Conservation (phyloP, 2,329 filamentous ascomycete species). For the Ophiosphaerella korrae region DNA sequence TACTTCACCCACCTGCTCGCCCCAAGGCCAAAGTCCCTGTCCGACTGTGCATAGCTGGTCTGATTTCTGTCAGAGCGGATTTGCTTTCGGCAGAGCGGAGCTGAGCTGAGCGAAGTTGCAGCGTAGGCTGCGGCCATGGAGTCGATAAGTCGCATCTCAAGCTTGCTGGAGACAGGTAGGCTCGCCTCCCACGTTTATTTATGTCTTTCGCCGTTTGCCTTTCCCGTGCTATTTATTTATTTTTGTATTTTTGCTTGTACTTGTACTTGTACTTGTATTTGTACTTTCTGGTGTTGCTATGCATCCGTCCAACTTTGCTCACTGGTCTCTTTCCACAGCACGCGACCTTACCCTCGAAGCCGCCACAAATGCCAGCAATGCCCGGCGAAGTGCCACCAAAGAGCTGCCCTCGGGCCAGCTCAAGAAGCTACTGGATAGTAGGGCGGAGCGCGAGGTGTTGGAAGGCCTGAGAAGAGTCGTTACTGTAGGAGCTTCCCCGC, state of each 20-base stretch:
- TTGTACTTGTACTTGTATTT: too few relatives aligned
- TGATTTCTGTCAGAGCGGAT: conserved; percentile 16
- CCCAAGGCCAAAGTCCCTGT: conserved; percentile 22
- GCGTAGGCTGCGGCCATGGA: conserved; percentile 68
- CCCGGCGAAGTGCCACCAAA: conserved; percentile 61
- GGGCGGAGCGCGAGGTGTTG: conserved; percentile 88
- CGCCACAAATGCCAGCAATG: conserved; percentile 78
- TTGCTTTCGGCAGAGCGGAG: conserved; percentile 7
- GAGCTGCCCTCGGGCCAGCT: conserved; percentile 80
- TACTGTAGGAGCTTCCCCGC: conserved; percentile 64
- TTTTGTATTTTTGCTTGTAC: not conserved
- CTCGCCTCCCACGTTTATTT: conserved; percentile 12
- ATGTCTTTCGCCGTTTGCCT: not conserved
- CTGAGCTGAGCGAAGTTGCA: conserved; percentile 21
- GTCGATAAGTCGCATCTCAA: conserved; percentile 92
- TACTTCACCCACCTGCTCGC: conserved; percentile 24
- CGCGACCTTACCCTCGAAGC: conserved; percentile 97
- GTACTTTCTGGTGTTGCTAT: conserved; percentile 16
- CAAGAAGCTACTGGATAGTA: conserved; percentile 92
- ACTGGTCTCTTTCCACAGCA: conserved; percentile 63
- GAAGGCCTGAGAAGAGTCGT: conserved; percentile 90
- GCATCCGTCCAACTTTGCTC: conserved; percentile 47
- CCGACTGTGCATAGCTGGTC: conserved; percentile 33
- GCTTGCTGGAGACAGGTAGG: conserved; percentile 89
- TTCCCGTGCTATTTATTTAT: not conserved